Evolutionary conservation across 2,329 filamentous ascomycete genomes (phyloP), one percentile per base, ranked within the genome.

Genomic region (Rosellinia necatrix): DNA sequence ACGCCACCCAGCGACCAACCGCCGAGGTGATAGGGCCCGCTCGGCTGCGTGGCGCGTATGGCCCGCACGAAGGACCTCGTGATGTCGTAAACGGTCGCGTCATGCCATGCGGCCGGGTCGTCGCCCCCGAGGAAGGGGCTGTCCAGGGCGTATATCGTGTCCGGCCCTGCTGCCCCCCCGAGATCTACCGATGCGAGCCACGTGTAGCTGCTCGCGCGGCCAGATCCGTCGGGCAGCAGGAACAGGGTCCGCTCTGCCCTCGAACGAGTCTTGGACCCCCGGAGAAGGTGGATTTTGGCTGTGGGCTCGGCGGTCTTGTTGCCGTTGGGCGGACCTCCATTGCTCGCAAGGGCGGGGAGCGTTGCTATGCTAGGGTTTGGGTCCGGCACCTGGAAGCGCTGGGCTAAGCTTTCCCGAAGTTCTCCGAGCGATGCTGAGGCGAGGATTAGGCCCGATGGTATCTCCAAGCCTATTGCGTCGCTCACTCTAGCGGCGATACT

Each of bases 1-100:
- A 46, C 32, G 8, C 58, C 49, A 9, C 58, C 53, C 3, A 53
- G 42, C 13, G 58, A 60, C 58, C 53, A 60, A 10, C 50, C 58
- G 30, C 49, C 58, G 2, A 58, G 19, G 46, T 49, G 47, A 27
- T 58, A 60, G 4, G 49, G 49, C 7, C 58, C 53, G 3, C 49
- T 29, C 5, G 54, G 54, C 19, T 60, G 46, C 5, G 51, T 29
- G 4, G 15, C 32, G 6, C 42, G 35, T 9, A 55, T 55, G 19
- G 51, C 54, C 8, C 24, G 13, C 10, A 48, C 43, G 21, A 30
- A 60, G 2, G 51, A 21, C 3, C 19, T 17, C 8, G 41, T 54
- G 2, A 46, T 25, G 2, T 49, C 37, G 8, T 27, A 25, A 3
- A 58, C 32, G 4, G 50, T 19, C 9, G 43, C 12, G 13, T 40